These are phyloP conservation scores for Apiospora rasikravindrae DNA, from an alignment of 2,329 filamentous ascomycete genomes.

Conservation along the genomic window DNA sequence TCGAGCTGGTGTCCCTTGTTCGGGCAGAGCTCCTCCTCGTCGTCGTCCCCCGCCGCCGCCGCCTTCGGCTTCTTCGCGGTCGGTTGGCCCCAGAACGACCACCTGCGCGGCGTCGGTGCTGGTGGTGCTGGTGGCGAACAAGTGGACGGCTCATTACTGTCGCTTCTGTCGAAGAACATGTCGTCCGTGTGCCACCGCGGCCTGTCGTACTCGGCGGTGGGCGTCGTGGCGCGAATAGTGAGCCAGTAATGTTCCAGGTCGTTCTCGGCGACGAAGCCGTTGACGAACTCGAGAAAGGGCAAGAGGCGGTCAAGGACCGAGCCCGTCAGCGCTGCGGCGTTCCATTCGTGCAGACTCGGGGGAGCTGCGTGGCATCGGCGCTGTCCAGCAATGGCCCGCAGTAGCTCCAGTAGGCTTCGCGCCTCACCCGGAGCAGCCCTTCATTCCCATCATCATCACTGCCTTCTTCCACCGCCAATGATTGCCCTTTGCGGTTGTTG, in stretches of 20 bases:
- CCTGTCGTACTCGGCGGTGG: conserved; percentile 48
- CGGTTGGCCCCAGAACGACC: background rate
- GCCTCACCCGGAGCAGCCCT: conserved; percentile 28
- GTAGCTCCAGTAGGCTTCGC: conserved; percentile 49
- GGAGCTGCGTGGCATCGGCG: conserved; percentile 33
- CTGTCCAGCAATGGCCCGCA: conserved; percentile 45
- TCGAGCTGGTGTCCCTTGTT: conserved; percentile 22
- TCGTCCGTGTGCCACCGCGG: conserved; percentile 57
- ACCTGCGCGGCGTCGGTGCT: background rate
- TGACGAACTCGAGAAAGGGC: conserved; percentile 47
- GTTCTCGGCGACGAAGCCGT: conserved; percentile 41
- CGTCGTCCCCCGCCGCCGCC: too few species aligned
- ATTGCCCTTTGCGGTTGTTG: background rate
- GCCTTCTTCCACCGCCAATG: background rate
- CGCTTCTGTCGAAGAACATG: conserved; percentile 45
- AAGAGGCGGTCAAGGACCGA: conserved; percentile 40
- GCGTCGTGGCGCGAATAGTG: conserved; percentile 51
- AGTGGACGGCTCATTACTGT: conserved; percentile 23
- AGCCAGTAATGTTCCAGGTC: conserved; percentile 51
- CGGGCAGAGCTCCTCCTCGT: background rate
- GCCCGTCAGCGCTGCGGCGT: conserved; percentile 38
- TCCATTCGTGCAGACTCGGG: conserved; percentile 47
- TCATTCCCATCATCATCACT: background rate
- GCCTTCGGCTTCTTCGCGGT: background rate
- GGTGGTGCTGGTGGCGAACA: background rate